Evolutionary conservation across 73 alveolate genomes (phyloP), one percentile per base, ranked within the genome.

Genomic region (Uronychia binucleata): DNA sequence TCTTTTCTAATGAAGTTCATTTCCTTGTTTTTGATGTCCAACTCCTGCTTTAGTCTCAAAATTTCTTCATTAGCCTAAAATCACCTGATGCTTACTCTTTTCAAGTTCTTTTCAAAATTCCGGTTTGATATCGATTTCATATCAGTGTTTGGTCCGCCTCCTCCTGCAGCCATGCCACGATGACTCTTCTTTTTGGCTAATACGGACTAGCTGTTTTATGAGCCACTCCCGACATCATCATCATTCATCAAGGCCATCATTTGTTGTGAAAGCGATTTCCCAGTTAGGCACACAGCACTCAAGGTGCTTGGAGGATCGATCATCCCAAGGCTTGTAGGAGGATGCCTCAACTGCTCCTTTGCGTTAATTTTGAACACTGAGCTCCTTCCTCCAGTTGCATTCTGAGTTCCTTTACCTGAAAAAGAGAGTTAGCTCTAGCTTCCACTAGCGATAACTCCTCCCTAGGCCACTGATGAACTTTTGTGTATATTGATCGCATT

Each of bases 21-120:
- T 67, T 67, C 78, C 11, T 13, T n/a, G 28, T 67, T 67, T n/a
- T 67, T 67, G 11, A 13, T 8, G 13, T 67, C 78, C 28, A 67
- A 67, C 28, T 67, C 78, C 5, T 8, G 32, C 30, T 67, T 67
- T 1, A 67, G 30, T 67, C 30, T 67, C 28, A 14, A 13, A n/a
- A 67, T 67, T 31, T 67, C 78, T 13, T 67, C 78, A 67, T 67
- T 67, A 67, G 78, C 78, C 28, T 8, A n/a, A n/a, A n/a, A n/a
- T n/a, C n/a, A n/a, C n/a, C n/a, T n/a, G n/a, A n/a, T n/a, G 67
- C 67, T 46, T 46, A 46, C 67, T 19, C 67, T 46, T 19, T 46
- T 46, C 19, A 46, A 46, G 19, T 46, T 46, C 67, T 46, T 46
- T 46, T 46, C 67, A 46, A 46, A 46, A 46, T 46, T 46, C 19